Conservation (phyloP, 2,329 filamentous ascomycete species). For the Talaromyces amestolkiae region DNA sequence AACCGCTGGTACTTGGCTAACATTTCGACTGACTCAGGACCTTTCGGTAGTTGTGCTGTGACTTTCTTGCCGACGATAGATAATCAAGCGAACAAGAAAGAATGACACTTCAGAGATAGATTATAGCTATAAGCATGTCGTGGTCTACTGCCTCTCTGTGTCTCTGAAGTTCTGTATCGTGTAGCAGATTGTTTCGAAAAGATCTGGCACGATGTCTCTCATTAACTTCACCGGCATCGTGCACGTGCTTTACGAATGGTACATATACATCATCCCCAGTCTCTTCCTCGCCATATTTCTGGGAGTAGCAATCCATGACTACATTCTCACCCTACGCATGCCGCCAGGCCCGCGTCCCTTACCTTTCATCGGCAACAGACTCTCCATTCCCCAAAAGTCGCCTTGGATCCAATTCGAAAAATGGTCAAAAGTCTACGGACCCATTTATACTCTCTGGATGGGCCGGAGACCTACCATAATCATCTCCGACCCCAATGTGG, state of each 20-base stretch:
- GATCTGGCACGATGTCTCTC: neutral
- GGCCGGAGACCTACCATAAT: conserved; percentile 37
- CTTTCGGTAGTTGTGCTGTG: neutral
- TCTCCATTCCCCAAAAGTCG: conserved; percentile 25
- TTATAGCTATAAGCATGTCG: neutral
- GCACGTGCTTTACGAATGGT: neutral
- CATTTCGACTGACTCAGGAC: neutral
- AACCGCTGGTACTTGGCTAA: neutral
- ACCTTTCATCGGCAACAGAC: conserved; percentile 30
- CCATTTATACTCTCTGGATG: conserved; percentile 37
- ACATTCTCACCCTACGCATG: conserved; percentile 29
- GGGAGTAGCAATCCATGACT: conserved; percentile 28
- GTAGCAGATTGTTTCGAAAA: neutral
- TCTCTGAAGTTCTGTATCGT: neutral
- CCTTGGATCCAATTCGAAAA: conserved; percentile 33
- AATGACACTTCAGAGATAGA: neutral
- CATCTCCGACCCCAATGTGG: conserved; percentile 33
- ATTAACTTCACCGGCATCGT: neutral
- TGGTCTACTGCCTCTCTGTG: neutral
- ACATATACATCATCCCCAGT: conserved; percentile 4
- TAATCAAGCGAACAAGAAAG: neutral
- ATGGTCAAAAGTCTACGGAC: conserved; percentile 37
- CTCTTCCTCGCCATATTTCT: neutral
- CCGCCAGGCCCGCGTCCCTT: conserved; percentile 29
- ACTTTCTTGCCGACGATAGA: neutral